phyloP scores from a whole-genome alignment of 2,329 filamentous ascomycete species.

The Trichoderma atrobrunneum region DNA sequence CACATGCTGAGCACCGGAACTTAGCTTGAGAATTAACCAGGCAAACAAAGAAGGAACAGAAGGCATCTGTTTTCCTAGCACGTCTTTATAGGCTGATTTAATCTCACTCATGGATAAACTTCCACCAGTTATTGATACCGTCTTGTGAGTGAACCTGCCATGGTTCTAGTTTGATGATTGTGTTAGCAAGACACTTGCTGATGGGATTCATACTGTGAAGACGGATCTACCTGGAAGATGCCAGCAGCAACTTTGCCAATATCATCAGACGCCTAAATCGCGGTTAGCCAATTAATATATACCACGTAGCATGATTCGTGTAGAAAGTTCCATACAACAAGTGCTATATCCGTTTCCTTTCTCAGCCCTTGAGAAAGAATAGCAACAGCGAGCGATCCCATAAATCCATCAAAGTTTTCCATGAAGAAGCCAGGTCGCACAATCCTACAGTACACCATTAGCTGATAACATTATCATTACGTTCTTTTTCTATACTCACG shows the following conservation, averaged over 20 bases:
- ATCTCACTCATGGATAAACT: neutral
- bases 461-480: neutral
- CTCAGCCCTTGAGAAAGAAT: neutral
- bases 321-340: neutral
- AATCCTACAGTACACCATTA: neutral
- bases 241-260: constrained; percentile 12
- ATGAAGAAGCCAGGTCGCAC: constrained; percentile 16
- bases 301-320: fast-evolving
- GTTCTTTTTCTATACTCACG: neutral
- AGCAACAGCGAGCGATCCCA: constrained; percentile 3
- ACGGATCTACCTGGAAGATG: neutral
- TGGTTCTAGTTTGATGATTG: neutral
- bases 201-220: neutral
- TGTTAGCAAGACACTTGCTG: neutral
- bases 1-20: constrained; percentile 13
- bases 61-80: constrained; percentile 5
- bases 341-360: constrained; percentile 3
- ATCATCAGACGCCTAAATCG: neutral
- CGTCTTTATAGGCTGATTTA: neutral
- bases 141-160: constrained; percentile 1
- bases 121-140: neutral
- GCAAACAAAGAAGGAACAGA: neutral
- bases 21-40: constrained; percentile 3
- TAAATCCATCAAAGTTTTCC: constrained; percentile 17
- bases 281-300: neutral